These are phyloP conservation scores for Diaporthe batatas DNA, from an alignment of 2,329 filamentous ascomycete species.

Conservation along the genomic window DNA sequence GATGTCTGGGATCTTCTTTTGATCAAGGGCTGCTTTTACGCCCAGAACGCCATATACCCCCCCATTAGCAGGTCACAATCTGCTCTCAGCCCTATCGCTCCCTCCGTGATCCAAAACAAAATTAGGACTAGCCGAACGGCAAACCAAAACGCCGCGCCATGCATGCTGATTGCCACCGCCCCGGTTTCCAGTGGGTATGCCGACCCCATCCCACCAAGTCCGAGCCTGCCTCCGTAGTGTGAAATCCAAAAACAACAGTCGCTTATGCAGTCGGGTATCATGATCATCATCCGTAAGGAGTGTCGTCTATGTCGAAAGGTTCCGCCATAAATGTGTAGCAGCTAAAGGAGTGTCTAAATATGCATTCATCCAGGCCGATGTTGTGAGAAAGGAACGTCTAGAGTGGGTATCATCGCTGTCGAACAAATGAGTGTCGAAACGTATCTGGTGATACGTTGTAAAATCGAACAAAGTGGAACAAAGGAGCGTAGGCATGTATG, in stretches of 20 bases:
- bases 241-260: slow-evolving; percentile 52
- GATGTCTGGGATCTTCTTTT: slow-evolving; percentile 21
- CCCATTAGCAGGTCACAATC: slow-evolving; percentile 24
- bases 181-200: slow-evolving; percentile 9
- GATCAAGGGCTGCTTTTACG: slow-evolving; percentile 25
- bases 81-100: slow-evolving; percentile 4
- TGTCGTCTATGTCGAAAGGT: slow-evolving; percentile 56
- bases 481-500: slow-evolving; percentile 51
- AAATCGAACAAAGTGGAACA: slow-evolving; percentile 44
- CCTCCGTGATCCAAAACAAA: slow-evolving; percentile 5
- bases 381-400: slow-evolving; percentile 60
- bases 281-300: slow-evolving; percentile 60
- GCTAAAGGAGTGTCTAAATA: slow-evolving; percentile 50
- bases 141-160: slow-evolving; percentile 42
- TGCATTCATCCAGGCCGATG: slow-evolving; percentile 52
- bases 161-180: slow-evolving; percentile 38
- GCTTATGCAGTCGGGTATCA: slow-evolving; percentile 68
- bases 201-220: slow-evolving; percentile 13
- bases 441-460: slow-evolving; percentile 45
- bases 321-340: slow-evolving; percentile 53
- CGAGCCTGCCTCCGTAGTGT: slow-evolving; percentile 32
- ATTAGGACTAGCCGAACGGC: slow-evolving; percentile 1
- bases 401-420: slow-evolving; percentile 55
- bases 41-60: slow-evolving; percentile 35
- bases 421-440: slow-evolving; percentile 51